These are phyloP conservation scores for Cordyceps cicadae DNA, from an alignment of 2,329 filamentous ascomycete genomes.

Conservation along the genomic window DNA sequence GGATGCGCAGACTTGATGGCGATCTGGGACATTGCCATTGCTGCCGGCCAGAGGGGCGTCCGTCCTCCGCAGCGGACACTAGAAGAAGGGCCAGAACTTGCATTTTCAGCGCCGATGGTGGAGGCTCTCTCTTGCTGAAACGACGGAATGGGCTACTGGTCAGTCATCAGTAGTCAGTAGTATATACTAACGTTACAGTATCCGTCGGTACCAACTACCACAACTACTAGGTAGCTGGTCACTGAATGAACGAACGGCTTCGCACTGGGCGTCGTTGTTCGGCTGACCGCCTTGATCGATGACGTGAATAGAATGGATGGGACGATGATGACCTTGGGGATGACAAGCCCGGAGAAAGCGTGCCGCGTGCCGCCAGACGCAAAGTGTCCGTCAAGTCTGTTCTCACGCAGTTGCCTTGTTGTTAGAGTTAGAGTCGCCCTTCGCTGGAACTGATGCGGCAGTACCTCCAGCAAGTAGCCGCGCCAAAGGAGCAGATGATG, in stretches of 20 bases:
- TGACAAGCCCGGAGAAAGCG: not conserved
- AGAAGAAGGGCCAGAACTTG: not conserved
- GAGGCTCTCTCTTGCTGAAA: not conserved
- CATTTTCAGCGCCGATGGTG: not conserved
- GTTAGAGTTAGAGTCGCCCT: not conserved
- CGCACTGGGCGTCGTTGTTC: not conserved
- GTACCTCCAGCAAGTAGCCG: not conserved
- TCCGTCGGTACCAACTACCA: not conserved
- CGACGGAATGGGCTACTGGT: too few relatives aligned
- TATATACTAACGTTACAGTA: too few relatives aligned
- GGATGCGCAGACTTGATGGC: constrained; percentile 6
- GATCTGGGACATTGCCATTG: constrained; percentile 12
- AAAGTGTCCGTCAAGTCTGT: not conserved
- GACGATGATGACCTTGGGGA: not conserved
- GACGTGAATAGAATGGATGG: too few relatives aligned
- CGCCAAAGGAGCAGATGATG: not conserved
- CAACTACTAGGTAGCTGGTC: too few relatives aligned
- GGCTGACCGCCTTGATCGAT: not conserved
- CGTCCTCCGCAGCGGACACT: not conserved
- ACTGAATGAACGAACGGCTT: not conserved
- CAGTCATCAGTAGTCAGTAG: too few relatives aligned
- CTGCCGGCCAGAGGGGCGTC: constrained; percentile 2
- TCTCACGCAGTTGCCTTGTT: not conserved
- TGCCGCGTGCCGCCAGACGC: not conserved
- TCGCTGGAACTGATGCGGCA: too few relatives aligned